Percentiles rank a stretch among this genome's conserved stretches.
phyloP scores from a whole-genome alignment of 1,139 yeast genomes.

The Sugiyamaella paludigena region DNA sequence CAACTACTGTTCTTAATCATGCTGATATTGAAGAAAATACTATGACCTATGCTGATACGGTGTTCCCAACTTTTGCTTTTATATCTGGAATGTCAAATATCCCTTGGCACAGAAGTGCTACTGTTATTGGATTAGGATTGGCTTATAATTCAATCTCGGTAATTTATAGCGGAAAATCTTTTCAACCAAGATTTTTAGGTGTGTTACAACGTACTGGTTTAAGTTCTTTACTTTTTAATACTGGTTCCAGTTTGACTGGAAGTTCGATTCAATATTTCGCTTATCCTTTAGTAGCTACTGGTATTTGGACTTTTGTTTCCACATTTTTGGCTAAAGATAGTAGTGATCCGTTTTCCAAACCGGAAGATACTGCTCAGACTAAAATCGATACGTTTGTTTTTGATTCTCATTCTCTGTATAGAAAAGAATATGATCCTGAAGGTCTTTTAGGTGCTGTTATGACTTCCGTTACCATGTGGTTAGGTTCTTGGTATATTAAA shows the following conservation, averaged over 20 bases:
- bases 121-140: constrained; percentile 39
- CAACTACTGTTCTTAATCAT: constrained; percentile 31
- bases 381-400: constrained; percentile 32
- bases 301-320: constrained; percentile 32
- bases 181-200: constrained; percentile 35
- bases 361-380: constrained; percentile 37
- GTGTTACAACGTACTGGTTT: constrained; percentile 41
- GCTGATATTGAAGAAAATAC: constrained; percentile 32
- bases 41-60: constrained; percentile 39
- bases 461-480: constrained; percentile 39
- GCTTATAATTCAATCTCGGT: constrained; percentile 33
- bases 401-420: constrained; percentile 26
- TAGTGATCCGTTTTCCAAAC: constrained; percentile 31
- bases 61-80: constrained; percentile 40
- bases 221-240: constrained; percentile 31
- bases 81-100: constrained; percentile 36
- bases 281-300: constrained; percentile 29
- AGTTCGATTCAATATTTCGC: constrained; percentile 19
- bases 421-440: constrained; percentile 39
- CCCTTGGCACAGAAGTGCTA: constrained; percentile 28
- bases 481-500: constrained; percentile 30
- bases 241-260: constrained; percentile 1
- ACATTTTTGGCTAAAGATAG: constrained; percentile 30
- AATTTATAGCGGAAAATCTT: constrained; percentile 17
- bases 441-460: constrained; percentile 39